Evolutionary conservation across 495 filamentous ascomycete species (phyloP), one percentile per base, ranked within the genome.

Genomic region (Penicillium riverlandense): DNA sequence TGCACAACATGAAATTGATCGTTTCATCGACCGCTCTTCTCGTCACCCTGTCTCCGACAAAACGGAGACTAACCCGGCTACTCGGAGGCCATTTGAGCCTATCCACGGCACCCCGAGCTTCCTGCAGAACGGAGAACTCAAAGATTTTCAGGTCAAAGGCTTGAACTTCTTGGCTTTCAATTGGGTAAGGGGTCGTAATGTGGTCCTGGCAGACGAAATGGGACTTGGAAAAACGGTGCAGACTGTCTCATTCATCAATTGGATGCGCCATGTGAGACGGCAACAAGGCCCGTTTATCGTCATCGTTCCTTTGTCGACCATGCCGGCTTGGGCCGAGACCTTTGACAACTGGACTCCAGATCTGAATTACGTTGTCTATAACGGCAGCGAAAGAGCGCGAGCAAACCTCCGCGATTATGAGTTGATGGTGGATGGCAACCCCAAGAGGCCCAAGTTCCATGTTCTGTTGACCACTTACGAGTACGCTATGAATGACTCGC

Each of bases 201-300:
- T 96, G 49, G 95, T 99, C 41, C 74, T 99, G 11, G 92, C 92
- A 10, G 92, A 99, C 53, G 92, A 99, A 59, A 99, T 99, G 92
- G 92, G 92, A 43, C 73, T 99, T 27, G 92, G 92, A 16, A 99
- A 99, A 70, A 99, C 92, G 1, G 91, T 99, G 3, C 92, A 99
- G 64, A 96, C 91, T 1, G 90, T 99, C 14, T 76, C 92, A 0
- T 97, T 97, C 62, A 84, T 96, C 71, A 96, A 91, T 59, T 97
- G 94, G 90, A 76, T 99, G 48, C 85, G 90, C n/a, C 90, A 96
- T 67, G 84, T 88, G 35, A 74, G 91, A 43, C 73, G 74, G 38
- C 94, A 97, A 56, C 82, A 97, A 65, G 92, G 92, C 0, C 92
- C 92, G 0, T 97, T 96, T 64, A 77, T 99, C 30, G 89, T 96